These are phyloP conservation scores for Lichenothelia convexa DNA, from an alignment of 495 filamentous ascomycete species.

Conservation along the genomic window DNA sequence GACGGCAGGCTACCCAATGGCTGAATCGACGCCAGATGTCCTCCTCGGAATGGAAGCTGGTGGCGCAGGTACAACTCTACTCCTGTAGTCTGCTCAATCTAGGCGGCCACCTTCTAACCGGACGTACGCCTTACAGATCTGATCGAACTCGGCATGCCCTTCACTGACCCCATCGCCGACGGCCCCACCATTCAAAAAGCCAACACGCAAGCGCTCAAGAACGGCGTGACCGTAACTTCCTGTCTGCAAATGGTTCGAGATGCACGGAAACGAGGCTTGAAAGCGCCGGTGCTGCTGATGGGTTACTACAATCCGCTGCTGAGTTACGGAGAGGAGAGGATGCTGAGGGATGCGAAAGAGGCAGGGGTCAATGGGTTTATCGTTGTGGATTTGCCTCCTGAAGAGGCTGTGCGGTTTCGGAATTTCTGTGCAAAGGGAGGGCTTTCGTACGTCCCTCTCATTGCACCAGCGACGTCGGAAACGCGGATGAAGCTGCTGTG, in stretches of 20 bases:
- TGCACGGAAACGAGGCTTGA: slow-evolving; percentile 56
- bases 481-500: slow-evolving; percentile 85
- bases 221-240: slow-evolving; percentile 66
- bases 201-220: slow-evolving; percentile 68
- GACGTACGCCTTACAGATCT: slow-evolving; percentile 52
- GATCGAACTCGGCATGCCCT: slow-evolving; percentile 77
- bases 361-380: slow-evolving; percentile 95
- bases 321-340: slow-evolving; percentile 77
- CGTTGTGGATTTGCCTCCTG: slow-evolving; percentile 87
- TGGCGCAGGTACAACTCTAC: slow-evolving; percentile 74
- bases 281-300: slow-evolving; percentile 79
- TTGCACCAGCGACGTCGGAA: slow-evolving; percentile 87
- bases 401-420: slow-evolving; percentile 88
- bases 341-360: slow-evolving; percentile 68
- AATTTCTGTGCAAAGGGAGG: slow-evolving; percentile 59
- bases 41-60: slow-evolving; percentile 81
- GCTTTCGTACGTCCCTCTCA: slow-evolving; percentile 85
- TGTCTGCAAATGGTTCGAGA: slow-evolving; percentile 64
- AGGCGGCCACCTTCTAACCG: too few relatives aligned
- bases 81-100: too few relatives aligned
- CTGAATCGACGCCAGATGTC: slow-evolving; percentile 62
- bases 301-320: slow-evolving; percentile 96
- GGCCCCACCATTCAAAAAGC: slow-evolving; percentile 23
- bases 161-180: slow-evolving; percentile 66
- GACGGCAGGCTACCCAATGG: slow-evolving; percentile 83